Conservation (phyloP, 1,284 basidiomycete genomes). For the Gomphus bonarii region DNA sequence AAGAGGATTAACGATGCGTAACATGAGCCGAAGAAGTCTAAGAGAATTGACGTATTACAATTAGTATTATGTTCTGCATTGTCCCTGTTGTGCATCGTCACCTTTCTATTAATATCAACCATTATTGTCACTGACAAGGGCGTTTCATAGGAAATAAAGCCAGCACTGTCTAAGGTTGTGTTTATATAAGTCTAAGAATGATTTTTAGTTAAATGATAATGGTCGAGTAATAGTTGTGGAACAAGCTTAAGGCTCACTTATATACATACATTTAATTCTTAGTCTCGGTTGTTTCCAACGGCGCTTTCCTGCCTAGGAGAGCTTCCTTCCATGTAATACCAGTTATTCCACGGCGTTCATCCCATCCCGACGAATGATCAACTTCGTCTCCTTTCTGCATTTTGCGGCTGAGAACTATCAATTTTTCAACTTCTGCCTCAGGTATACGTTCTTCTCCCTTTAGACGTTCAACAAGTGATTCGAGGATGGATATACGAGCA, state of each 20-base stretch:
- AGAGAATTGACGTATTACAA: background rate
- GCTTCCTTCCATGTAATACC: slow-evolving; percentile 7
- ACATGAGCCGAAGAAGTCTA: background rate
- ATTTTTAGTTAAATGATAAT: background rate
- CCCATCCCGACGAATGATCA: background rate
- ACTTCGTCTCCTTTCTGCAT: background rate
- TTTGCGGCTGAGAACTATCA: slow-evolving; percentile 16
- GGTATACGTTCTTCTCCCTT: slow-evolving; percentile 31
- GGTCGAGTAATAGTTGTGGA: background rate
- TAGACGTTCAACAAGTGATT: slow-evolving; percentile 39
- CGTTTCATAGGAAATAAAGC: background rate
- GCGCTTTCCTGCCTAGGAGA: background rate
- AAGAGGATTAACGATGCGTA: background rate
- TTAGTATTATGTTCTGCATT: background rate
- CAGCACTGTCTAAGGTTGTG: background rate
- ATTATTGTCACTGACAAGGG: background rate
- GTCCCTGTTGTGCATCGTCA: background rate
- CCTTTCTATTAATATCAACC: background rate
- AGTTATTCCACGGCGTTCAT: background rate
- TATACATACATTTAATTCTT: background rate
- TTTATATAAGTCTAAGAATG: background rate
- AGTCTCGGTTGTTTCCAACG: background rate
- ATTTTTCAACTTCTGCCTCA: slow-evolving; percentile 36
- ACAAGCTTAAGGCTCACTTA: background rate
- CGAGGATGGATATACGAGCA: slow-evolving; percentile 50